Conservation (phyloP, 73 alveolate genomes). For the Paraurostyla sp. region DNA sequence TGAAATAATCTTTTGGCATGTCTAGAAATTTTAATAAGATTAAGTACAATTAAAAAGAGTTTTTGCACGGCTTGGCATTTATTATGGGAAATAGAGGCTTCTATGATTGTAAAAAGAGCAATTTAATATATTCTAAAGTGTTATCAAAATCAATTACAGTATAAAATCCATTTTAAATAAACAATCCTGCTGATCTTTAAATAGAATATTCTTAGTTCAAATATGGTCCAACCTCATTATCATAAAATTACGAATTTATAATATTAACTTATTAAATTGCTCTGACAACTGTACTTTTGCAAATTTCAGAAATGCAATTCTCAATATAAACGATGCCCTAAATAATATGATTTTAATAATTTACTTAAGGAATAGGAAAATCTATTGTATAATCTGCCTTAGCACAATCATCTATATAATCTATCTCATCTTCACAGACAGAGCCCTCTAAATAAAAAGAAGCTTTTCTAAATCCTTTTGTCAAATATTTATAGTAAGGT, state of each 20-base stretch:
- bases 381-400: neutral
- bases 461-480: neutral
- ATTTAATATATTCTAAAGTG: neutral
- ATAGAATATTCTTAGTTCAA: neutral
- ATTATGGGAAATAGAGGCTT: neutral
- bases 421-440: neutral
- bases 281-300: neutral
- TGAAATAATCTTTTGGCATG: neutral
- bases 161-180: neutral
- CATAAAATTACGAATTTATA: neutral
- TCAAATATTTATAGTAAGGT: neutral
- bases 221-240: slow-evolving; percentile 17
- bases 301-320: neutral
- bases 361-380: neutral
- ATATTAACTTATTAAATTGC: neutral
- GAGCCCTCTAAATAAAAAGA: neutral
- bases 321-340: slow-evolving; percentile 7
- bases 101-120: neutral
- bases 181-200: neutral
- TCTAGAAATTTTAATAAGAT: neutral
- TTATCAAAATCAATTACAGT: neutral
- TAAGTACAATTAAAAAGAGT: neutral
- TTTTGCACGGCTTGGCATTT: neutral
- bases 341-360: neutral
- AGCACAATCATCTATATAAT: neutral